Conservation (phyloP, 2,329 filamentous ascomycete species). For the Dothideomycetes sp. region DNA sequence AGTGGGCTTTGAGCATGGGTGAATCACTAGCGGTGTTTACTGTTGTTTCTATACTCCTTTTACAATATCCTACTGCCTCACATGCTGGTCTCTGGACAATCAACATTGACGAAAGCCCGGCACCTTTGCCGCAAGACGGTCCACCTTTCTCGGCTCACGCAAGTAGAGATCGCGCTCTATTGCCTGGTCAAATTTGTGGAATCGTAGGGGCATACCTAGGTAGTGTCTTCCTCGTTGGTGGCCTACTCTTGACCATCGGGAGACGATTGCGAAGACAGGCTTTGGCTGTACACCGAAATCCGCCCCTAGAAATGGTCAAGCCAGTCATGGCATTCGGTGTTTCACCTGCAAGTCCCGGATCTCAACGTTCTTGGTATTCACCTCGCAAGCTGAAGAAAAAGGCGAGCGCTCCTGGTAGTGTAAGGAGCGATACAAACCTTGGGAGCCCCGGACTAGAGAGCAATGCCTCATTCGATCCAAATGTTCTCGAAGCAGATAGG, state of each 20-base stretch:
- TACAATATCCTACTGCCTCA: background rate
- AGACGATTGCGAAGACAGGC: conserved; percentile 32
- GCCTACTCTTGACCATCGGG: conserved; percentile 39
- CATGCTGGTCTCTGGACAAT: conserved; percentile 24
- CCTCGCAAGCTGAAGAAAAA: conserved; percentile 14
- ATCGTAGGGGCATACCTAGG: conserved; percentile 76
- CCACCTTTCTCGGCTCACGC: conserved; percentile 49
- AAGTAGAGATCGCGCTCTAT: conserved; percentile 49
- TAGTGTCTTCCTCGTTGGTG: conserved; percentile 62
- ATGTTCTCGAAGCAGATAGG: conserved; percentile 63
- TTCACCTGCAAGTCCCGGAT: conserved; percentile 21
- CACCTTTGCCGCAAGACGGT: conserved; percentile 49
- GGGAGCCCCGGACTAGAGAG: conserved; percentile 39
- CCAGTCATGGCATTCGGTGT: conserved; percentile 24
- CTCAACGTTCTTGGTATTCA: conserved; percentile 19
- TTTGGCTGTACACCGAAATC: conserved; percentile 28
- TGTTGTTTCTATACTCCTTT: background rate
- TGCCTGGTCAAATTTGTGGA: conserved; percentile 73
- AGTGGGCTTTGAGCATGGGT: no score
- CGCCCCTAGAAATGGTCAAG: conserved; percentile 42
- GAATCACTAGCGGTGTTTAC: background rate
- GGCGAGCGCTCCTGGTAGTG: conserved; percentile 17
- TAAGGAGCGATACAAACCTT: conserved; percentile 28
- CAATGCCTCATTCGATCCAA: conserved; percentile 64
- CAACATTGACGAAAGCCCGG: conserved; percentile 43